Evolutionary conservation across 768 basidiomycete genomes (phyloP), one percentile per base, ranked within the genome.

Genomic region (Rhizopogon salebrosus): DNA sequence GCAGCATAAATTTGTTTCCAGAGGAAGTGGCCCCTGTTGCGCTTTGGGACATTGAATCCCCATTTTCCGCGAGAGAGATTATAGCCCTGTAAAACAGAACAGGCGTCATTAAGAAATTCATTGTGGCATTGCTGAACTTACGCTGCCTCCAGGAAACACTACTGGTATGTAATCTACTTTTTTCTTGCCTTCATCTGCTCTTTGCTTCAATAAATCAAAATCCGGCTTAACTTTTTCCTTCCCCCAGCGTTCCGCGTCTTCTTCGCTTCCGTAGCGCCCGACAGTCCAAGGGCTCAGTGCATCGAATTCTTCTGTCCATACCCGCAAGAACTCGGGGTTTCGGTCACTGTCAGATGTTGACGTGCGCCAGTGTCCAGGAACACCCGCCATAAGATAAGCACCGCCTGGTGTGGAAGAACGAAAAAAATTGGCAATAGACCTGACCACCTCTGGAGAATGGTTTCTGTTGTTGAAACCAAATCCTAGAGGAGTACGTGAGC

Each of bases 241-340:
- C 7, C 80, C 80, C 65, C 84, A 91, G 6, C 65, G 54, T 49
- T 89, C 86, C 1, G 83, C 87, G 13, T 81, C 82, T 39, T 75
- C 73, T 54, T 82, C 78, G 54, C 75, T 77, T 18, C 70, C 70
- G 63, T 82, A 91, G 31, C 87, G 73, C 3, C 90, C 91, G 9
- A 92, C 76, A 6, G 85, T 89, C 90, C 90, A 92, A 6, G 91
- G 91, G 20, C 83, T 86, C 52, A 91, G 79, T 3, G 87, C 85
- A 55, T 90, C 88, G 54, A 90, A 88, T 22, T 82, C 82, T n/a
- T 83, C 82, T 9, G 89, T 70, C 84, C 86, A 92, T 9, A 89
- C 75, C 45, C 80, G 71, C 11, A 83, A 59, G 55, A 87, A 91
- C 6, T 69, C 85, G 0, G 81, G 80, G 55, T 89, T 78, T 2